A percentile compares a stretch with the other conserved stretches of the same genome.
These are phyloP conservation scores for Apiospora sp. DNA, from an alignment of 2,329 filamentous ascomycete genomes.

Conservation along the genomic window DNA sequence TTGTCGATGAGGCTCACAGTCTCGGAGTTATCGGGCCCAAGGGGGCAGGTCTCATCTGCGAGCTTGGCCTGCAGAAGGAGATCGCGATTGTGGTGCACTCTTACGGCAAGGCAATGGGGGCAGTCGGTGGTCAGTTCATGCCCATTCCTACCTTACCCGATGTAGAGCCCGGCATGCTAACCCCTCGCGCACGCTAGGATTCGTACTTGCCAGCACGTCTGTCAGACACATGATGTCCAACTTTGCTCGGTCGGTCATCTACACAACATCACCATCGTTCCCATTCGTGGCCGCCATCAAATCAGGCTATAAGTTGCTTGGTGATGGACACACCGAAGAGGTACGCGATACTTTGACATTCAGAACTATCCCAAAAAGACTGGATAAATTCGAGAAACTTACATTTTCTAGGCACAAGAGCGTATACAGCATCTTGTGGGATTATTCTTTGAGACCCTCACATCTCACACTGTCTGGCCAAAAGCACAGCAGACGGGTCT, in stretches of 20 bases:
- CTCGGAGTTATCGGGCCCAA: slow-evolving; percentile 57
- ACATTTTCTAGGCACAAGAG: slow-evolving; percentile 30
- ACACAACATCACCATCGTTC: slow-evolving; percentile 50
- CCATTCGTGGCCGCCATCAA: slow-evolving; percentile 50
- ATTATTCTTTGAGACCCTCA: slow-evolving; percentile 39
- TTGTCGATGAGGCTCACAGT: slow-evolving; percentile 65
- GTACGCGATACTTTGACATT: slow-evolving; percentile 22
- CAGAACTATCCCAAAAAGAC: background rate
- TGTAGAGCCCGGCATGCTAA: slow-evolving; percentile 21
- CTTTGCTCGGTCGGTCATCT: slow-evolving; percentile 48
- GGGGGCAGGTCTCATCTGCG: slow-evolving; percentile 57
- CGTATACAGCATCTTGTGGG: slow-evolving; percentile 37
- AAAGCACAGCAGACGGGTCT: slow-evolving; percentile 35
- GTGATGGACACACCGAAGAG: slow-evolving; percentile 45
- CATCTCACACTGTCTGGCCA: slow-evolving; percentile 33
- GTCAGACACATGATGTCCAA: slow-evolving; percentile 30
- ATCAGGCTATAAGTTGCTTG: slow-evolving; percentile 40
- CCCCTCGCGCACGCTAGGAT: slow-evolving; percentile 29
- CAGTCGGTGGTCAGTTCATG: slow-evolving; percentile 39
- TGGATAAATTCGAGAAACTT: slow-evolving; percentile 2
- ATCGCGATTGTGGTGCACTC: slow-evolving; percentile 49
- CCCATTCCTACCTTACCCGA: background rate
- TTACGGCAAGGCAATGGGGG: slow-evolving; percentile 60
- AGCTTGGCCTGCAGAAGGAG: slow-evolving; percentile 56
- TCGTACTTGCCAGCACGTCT: slow-evolving; percentile 33